A percentile compares a stretch with the other conserved stretches of the same genome.
phyloP scores from a whole-genome alignment of 768 basidiomycete genomes.

The Mycena amicta region DNA sequence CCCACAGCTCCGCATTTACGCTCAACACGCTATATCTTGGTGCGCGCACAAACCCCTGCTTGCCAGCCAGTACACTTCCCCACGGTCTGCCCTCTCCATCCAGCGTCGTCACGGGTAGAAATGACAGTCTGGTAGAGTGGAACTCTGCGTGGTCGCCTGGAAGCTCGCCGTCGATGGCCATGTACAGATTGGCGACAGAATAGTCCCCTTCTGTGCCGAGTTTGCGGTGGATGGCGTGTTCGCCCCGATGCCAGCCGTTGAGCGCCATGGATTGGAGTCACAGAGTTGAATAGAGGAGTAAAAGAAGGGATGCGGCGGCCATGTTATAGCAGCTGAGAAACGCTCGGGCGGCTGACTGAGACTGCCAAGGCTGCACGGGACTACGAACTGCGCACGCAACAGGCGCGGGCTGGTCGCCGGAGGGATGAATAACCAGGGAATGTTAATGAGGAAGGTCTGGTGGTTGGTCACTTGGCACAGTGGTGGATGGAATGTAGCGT shows the following conservation, averaged over 20 bases:
- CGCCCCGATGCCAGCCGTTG: constrained; percentile 55
- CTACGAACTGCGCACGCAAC: background rate
- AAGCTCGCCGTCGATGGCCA: constrained; percentile 47
- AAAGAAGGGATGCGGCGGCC: background rate
- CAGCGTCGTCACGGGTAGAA: constrained; percentile 59
- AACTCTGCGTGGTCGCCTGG: constrained; percentile 53
- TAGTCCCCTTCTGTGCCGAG: constrained; percentile 44
- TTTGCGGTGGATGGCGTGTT: constrained; percentile 50
- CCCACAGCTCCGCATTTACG: constrained; percentile 47
- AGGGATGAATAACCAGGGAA: too few species aligned
- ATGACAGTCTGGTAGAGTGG: constrained; percentile 50
- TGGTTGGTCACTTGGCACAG: too few species aligned
- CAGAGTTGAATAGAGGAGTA: background rate
- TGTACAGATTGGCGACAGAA: constrained; percentile 36
- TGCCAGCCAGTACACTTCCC: constrained; percentile 58
- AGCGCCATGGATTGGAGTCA: constrained; percentile 28
- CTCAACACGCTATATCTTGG: constrained; percentile 39
- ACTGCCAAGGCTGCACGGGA: background rate
- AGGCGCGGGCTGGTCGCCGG: background rate
- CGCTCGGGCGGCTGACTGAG: background rate
- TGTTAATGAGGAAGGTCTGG: too few species aligned
- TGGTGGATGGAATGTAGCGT: too few species aligned
- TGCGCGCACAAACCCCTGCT: constrained; percentile 47
- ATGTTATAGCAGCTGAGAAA: background rate
- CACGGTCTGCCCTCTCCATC: constrained; percentile 57